phyloP scores from a whole-genome alignment of 805 yeast genomes.

The Hanseniaspora lindneri region DNA sequence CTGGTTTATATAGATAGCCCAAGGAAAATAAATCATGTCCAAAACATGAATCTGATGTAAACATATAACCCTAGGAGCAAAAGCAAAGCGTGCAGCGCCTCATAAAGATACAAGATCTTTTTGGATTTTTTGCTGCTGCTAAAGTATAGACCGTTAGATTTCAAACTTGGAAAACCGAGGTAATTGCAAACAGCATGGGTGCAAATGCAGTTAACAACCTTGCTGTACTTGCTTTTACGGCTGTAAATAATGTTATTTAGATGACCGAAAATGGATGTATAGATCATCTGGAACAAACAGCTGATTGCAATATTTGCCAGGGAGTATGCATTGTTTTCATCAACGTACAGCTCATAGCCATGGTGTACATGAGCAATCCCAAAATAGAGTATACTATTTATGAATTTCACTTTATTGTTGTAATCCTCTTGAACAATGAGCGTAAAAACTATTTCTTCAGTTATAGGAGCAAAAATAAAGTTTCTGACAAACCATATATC shows the following conservation, averaged over 20 bases:
- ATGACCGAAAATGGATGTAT: conserved; percentile 28
- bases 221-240: conserved; percentile 23
- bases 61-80: background rate
- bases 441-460: conserved; percentile 29
- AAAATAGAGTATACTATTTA: conserved; percentile 26
- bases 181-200: conserved; percentile 27
- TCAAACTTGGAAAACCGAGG: conserved; percentile 26
- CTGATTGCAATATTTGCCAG: conserved; percentile 19
- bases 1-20: too few species aligned
- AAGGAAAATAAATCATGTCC: background rate
- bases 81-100: background rate
- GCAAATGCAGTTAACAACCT: conserved; percentile 25
- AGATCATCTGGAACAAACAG: conserved; percentile 23
- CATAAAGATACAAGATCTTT: background rate
- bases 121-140: background rate
- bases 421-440: conserved; percentile 22
- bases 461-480: conserved; percentile 27
- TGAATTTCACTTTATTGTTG: conserved; percentile 15
- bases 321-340: conserved; percentile 17
- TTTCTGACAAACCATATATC: conserved; percentile 28
- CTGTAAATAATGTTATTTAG: conserved; percentile 26
- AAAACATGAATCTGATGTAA: conserved; percentile 4
- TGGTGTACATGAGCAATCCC: conserved; percentile 30
- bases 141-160: conserved; percentile 6
- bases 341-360: conserved; percentile 24